Conservation (phyloP, 176 grass and related monocot species). For the Hyparrhenia diplandra region DNA sequence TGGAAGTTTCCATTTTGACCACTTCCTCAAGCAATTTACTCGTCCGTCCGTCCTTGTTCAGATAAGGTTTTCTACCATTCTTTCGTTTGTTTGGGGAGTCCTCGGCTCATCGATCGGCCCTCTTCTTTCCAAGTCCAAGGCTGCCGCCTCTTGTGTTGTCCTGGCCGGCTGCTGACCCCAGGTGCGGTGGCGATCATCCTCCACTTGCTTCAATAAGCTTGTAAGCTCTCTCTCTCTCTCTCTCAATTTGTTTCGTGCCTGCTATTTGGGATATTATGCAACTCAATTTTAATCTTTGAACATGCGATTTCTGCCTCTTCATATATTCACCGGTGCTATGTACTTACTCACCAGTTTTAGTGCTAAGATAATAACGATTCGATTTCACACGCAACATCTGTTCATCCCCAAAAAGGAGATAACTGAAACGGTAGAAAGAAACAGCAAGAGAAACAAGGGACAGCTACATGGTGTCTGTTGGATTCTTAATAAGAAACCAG, state of each 20-base stretch:
- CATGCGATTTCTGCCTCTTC: background rate
- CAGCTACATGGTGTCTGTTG: background rate
- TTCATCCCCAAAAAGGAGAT: background rate
- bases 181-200: background rate
- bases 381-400: background rate
- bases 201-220: background rate
- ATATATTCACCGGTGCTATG: background rate
- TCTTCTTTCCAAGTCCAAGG: background rate
- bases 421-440: conserved; percentile 5
- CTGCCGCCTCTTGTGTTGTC: background rate
- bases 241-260: background rate
- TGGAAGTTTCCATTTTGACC: conserved; percentile 19
- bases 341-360: background rate
- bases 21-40: conserved; percentile 28
- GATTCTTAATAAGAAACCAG: background rate
- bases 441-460: background rate
- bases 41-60: background rate
- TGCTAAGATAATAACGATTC: background rate
- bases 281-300: conserved; percentile 4
- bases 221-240: background rate
- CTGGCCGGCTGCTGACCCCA: background rate
- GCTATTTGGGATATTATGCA: background rate
- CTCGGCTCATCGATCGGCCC: background rate
- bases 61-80: background rate
- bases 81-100: background rate